Evolutionary conservation across 129 eudicot species (phyloP), one percentile per base, ranked within the genome.

Genomic region (Silybum marianum): DNA sequence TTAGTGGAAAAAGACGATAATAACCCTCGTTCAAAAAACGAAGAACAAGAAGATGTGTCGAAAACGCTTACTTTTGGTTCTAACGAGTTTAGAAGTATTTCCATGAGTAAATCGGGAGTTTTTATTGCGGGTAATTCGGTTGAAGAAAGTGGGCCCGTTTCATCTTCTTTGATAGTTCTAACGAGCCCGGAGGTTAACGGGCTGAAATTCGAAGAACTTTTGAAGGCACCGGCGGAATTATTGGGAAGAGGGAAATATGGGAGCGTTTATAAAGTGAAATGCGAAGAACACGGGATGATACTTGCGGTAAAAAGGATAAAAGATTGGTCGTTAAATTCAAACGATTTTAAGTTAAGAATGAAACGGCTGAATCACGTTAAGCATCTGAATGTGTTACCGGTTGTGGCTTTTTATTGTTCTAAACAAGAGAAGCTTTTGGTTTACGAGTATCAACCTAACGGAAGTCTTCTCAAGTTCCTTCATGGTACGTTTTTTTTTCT

Each of bases 361-460:
- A 81, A 74, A 80, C 87, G 89, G 23, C 58, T 93, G n/a, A 82
- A 89, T 54, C 87, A 74, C 67, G 88, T 87, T 78, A 88, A 83
- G 68, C 97, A 93, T 84, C 88, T 85, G 18, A 87, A 89, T 44
- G 88, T 93, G 44, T 83, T 93, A 89, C 89, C 97, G 0, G 89
- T 84, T 39, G 40, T 90, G 12, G 93, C 97, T 3, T 93, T 87
- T 79, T 93, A 93, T 69, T 85, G 91, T 79, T 87, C 95, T 14
- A 68, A 77, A 78, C 89, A 87, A 80, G 97, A 90, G 81, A 93
- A 93, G 88, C 97, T 93, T 68, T n/a, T 90, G 88, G 95, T 93
- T 2, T 93, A 93, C 72, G 95, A 90, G 73, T 93, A 87, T 77
- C 97, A 93, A 74, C 74, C 87, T 38, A 89, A 90, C 69, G 97